phyloP scores from a whole-genome alignment of 2,329 filamentous ascomycete species.

The Microcyclosporella mali region DNA sequence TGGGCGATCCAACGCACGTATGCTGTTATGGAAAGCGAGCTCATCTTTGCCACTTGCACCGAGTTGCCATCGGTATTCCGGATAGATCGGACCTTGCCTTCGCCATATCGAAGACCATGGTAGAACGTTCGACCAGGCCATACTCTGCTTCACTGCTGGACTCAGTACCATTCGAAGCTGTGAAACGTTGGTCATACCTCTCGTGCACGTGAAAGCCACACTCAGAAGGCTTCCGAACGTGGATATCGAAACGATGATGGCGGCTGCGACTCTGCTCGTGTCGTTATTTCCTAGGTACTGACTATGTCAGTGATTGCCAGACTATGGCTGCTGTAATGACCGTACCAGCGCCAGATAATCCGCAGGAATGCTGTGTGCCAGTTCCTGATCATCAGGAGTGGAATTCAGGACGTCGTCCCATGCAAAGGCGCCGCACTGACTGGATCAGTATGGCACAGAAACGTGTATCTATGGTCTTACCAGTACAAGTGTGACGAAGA shows the following conservation, averaged over 20 bases:
- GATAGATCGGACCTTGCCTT: not conserved
- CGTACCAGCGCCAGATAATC: too few species aligned
- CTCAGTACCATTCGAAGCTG: too few species aligned
- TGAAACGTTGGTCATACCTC: too few species aligned
- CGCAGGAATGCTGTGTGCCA: too few species aligned
- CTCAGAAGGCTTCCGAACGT: conserved; percentile 11
- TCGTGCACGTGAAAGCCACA: conserved; percentile 11
- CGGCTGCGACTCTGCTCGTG: conserved; percentile 1
- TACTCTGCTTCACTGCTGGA: conserved; percentile 16
- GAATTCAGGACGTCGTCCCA: too few species aligned
- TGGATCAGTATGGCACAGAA: too few species aligned
- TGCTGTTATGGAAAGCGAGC: not conserved
- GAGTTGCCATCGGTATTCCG: not conserved
- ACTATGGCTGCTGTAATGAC: too few species aligned
- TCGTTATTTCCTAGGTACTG: not conserved
- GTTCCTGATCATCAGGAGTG: too few species aligned
- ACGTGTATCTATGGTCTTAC: too few species aligned
- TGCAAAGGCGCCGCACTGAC: too few species aligned
- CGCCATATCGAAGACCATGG: conserved; percentile 11
- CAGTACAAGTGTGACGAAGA: too few species aligned
- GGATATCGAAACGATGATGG: conserved; percentile 5
- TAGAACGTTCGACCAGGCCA: conserved; percentile 13
- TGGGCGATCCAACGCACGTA: conserved; percentile 2
- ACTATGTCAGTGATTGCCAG: too few species aligned
- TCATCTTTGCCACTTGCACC: not conserved